Evolutionary conservation across 208 protist genomes (phyloP).

Genomic region (Leishmania amazonensis): DNA sequence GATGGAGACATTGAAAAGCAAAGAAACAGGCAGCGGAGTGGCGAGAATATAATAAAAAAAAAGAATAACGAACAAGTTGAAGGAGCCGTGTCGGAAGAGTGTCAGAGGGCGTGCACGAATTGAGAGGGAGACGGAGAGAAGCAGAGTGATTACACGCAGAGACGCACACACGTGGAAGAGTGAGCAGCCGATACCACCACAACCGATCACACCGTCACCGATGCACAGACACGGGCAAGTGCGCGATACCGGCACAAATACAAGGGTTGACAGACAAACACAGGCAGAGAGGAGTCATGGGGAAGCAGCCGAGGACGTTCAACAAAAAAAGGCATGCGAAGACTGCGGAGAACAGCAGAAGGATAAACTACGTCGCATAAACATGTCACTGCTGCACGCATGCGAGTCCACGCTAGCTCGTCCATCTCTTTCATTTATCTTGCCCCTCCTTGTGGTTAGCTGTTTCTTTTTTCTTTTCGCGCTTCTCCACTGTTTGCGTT

Average conservation of each 20-base stretch:
- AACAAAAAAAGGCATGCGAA: conserved; percentile 2
- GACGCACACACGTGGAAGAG: background rate
- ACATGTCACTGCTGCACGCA: background rate
- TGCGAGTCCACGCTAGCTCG: background rate
- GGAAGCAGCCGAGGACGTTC: background rate
- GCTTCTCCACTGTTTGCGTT: background rate
- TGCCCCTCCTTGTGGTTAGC: background rate
- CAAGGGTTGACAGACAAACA: background rate
- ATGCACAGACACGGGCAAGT: background rate
- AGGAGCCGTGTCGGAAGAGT: background rate
- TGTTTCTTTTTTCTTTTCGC: background rate
- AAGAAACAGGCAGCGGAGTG: background rate
- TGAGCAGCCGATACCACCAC: background rate
- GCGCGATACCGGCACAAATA: background rate
- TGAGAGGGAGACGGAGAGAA: background rate
- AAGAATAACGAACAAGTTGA: background rate
- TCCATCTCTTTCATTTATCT: background rate
- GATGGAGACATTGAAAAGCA: background rate
- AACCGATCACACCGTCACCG: background rate
- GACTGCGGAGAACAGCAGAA: background rate
- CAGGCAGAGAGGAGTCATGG: background rate
- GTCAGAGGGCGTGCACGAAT: background rate
- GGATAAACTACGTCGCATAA: background rate
- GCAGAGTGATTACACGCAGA: background rate
- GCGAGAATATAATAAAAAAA: background rate